Percentiles rank a stretch among this genome's conserved stretches.
These are phyloP conservation scores for Anthostomella pinea DNA, from an alignment of 2,329 filamentous ascomycete species.

Conservation along the genomic window DNA sequence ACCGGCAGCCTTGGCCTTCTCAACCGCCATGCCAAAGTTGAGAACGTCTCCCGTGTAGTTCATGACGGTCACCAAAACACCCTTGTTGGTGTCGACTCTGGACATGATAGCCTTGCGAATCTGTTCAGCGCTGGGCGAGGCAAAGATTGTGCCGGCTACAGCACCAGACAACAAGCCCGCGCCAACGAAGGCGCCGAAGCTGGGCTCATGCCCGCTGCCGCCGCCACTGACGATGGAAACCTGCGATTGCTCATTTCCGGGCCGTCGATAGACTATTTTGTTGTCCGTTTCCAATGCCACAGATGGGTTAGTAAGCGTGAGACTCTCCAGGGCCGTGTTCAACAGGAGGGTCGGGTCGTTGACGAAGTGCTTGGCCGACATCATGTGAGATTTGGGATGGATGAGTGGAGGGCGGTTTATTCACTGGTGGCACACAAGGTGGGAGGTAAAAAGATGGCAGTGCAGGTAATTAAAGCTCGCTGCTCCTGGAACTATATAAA, in stretches of 20 bases:
- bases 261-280: slow-evolving; percentile 80
- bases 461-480: no score
- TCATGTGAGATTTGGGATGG: slow-evolving; percentile 18
- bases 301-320: slow-evolving; percentile 82
- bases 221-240: slow-evolving; percentile 87
- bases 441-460: neutral
- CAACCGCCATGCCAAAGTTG: slow-evolving; percentile 90
- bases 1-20: slow-evolving; percentile 82
- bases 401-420: neutral
- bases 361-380: slow-evolving; percentile 81
- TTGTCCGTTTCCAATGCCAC: slow-evolving; percentile 73
- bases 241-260: slow-evolving; percentile 46
- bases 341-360: slow-evolving; percentile 79
- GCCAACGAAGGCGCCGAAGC: slow-evolving; percentile 83
- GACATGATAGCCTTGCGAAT: slow-evolving; percentile 72
- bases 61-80: slow-evolving; percentile 89
- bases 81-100: slow-evolving; percentile 67
- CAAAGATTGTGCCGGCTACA: slow-evolving; percentile 85
- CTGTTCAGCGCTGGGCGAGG: slow-evolving; percentile 78
- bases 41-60: slow-evolving; percentile 90
- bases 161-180: slow-evolving; percentile 75
- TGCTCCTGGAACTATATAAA: no score
- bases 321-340: slow-evolving; percentile 68
- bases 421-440: neutral
- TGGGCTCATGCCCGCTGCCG: slow-evolving; percentile 86